These are phyloP conservation scores for Globisporangium apiculatum DNA, from an alignment of 352 stramenopile species.

Conservation along the genomic window DNA sequence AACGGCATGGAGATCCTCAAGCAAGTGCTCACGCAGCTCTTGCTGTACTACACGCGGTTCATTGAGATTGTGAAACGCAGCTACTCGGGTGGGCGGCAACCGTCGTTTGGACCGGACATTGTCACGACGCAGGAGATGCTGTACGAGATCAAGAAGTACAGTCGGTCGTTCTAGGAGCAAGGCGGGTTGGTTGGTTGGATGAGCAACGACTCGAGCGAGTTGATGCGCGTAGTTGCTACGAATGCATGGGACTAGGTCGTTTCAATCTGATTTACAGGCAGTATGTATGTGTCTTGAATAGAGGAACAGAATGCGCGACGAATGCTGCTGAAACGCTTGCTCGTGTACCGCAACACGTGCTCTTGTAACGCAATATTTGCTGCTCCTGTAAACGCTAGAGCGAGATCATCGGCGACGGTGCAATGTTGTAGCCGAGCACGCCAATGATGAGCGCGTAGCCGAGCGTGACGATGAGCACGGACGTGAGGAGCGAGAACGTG, in stretches of 20 bases:
- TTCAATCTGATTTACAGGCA: too few relatives aligned
- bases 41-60: constrained; percentile 99
- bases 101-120: constrained; percentile 91
- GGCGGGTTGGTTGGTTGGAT: neutral
- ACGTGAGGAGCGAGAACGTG: constrained; percentile 78
- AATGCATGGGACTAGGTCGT: too few relatives aligned
- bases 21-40: constrained; percentile 96
- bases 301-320: too few relatives aligned
- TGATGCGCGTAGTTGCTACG: constrained; percentile 10
- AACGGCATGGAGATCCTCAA: constrained; percentile 99
- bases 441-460: constrained; percentile 79
- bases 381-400: constrained; percentile 3
- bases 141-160: constrained; percentile 98
- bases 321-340: too few relatives aligned
- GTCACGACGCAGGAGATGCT: constrained; percentile 95
- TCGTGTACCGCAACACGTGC: too few relatives aligned
- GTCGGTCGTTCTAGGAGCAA: constrained; percentile 81
- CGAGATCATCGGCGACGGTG: constrained; percentile 24
- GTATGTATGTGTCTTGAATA: too few relatives aligned
- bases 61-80: constrained; percentile 95
- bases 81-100: constrained; percentile 41
- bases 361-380: too few relatives aligned
- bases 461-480: constrained; percentile 80
- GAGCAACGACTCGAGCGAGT: neutral
- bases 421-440: constrained; percentile 75